Conservation (phyloP, 106 monocot genomes). For the Acorus gramineus region DNA sequence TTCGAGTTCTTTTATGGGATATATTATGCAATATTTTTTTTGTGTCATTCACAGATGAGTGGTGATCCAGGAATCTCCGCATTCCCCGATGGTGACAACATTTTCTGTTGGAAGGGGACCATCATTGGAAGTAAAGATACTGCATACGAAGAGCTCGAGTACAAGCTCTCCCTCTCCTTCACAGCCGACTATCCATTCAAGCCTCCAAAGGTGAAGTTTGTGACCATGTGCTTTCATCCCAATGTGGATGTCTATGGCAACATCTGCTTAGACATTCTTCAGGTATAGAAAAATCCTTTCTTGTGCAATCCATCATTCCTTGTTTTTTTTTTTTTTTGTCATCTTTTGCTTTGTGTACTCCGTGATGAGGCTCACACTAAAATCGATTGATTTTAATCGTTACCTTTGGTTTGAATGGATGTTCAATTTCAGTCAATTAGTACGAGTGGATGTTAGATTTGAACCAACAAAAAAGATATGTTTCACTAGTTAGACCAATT, state of each 20-base stretch:
- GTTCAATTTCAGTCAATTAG: no score
- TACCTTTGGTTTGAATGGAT: no score
- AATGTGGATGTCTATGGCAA: slow-evolving; percentile 78
- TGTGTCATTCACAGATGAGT: slow-evolving; percentile 45
- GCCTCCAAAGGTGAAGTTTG: slow-evolving; percentile 93
- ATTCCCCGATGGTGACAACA: slow-evolving; percentile 95
- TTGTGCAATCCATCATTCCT: background rate
- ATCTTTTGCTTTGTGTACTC: background rate
- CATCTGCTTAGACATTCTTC: slow-evolving; percentile 97
- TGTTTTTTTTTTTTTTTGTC: background rate
- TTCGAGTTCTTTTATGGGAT: no score
- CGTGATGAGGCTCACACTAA: no score
- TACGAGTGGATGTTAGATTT: no score
- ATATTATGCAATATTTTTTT: no score
- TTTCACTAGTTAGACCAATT: no score
- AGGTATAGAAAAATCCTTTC: slow-evolving; percentile 25
- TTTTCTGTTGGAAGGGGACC: slow-evolving; percentile 86
- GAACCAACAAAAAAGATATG: no score
- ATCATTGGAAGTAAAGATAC: slow-evolving; percentile 85
- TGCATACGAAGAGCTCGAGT: slow-evolving; percentile 73
- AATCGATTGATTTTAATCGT: no score
- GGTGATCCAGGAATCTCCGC: slow-evolving; percentile 94
- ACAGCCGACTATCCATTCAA: slow-evolving; percentile 88
- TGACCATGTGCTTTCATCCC: slow-evolving; percentile 78
- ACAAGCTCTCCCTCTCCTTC: slow-evolving; percentile 76